phyloP scores from a whole-genome alignment of 805 yeast genomes.

The Hanseniaspora clermontiae region DNA sequence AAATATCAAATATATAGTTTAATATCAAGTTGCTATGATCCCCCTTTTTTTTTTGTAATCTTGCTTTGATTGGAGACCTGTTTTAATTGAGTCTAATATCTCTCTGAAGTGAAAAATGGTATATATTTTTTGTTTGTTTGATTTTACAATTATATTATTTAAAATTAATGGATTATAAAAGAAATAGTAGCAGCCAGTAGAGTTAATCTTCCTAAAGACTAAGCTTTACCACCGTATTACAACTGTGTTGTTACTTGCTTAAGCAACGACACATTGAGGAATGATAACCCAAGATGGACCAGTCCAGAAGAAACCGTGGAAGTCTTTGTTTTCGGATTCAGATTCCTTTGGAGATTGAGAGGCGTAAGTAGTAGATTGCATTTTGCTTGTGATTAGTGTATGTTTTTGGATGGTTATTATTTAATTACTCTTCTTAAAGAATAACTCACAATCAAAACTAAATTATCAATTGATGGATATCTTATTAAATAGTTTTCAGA shows the following conservation, averaged over 20 bases:
- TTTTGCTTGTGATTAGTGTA: not conserved
- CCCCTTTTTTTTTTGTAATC: no score
- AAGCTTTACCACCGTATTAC: no score
- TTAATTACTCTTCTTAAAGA: not conserved
- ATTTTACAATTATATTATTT: no score
- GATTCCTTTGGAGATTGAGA: slow-evolving; percentile 12
- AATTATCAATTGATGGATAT: not conserved
- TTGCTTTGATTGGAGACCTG: no score
- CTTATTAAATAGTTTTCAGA: not conserved
- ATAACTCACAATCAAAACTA: not conserved
- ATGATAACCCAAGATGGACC: slow-evolving; percentile 13
- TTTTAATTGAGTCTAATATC: no score
- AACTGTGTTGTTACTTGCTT: not conserved
- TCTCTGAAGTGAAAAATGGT: no score
- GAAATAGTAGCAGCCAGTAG: no score
- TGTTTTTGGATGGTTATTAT: slow-evolving; percentile 8
- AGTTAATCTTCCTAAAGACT: no score
- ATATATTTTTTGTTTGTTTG: no score
- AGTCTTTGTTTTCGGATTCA: slow-evolving; percentile 14
- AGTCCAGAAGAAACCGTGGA: slow-evolving; percentile 11
- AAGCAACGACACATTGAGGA: slow-evolving; percentile 15
- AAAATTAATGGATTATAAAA: no score
- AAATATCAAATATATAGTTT: no score
- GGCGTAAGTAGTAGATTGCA: slow-evolving; percentile 13
- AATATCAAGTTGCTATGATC: no score